Conservation (phyloP, 495 filamentous ascomycete genomes). For the Penicillium odoratum region DNA sequence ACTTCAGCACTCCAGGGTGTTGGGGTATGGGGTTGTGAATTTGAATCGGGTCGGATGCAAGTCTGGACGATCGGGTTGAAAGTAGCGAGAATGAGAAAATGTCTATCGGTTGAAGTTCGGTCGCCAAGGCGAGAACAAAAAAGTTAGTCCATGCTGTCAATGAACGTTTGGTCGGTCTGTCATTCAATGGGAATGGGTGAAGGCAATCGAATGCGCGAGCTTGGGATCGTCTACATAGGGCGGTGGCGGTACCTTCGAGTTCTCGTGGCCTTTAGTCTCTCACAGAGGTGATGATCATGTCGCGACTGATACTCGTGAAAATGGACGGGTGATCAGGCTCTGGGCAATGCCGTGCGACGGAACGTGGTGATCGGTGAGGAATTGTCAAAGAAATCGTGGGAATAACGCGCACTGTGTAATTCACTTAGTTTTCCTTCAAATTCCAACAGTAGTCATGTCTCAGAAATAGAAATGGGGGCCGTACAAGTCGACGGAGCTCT, state of each 20-base stretch:
- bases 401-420: not conserved
- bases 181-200: not conserved
- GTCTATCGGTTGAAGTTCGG: slow-evolving; percentile 14
- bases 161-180: not conserved
- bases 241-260: not conserved
- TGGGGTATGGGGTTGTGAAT: not conserved
- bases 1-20: slow-evolving; percentile 1
- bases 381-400: not conserved
- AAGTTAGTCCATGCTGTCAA: slow-evolving; percentile 21
- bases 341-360: not conserved
- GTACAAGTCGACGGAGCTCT: not conserved
- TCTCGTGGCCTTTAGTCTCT: not conserved
- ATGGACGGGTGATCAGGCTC: not conserved
- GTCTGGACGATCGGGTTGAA: not conserved
- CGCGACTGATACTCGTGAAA: not conserved
- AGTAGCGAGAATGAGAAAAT: not conserved
- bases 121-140: slow-evolving; percentile 21
- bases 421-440: not conserved
- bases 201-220: not conserved
- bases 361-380: not conserved
- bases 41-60: not conserved
- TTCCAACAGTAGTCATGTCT: not conserved
- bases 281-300: not conserved
- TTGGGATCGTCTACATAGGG: not conserved
- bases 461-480: not conserved